Conservation (phyloP, 2,329 filamentous ascomycete genomes). For the Aspergillus terreus region DNA sequence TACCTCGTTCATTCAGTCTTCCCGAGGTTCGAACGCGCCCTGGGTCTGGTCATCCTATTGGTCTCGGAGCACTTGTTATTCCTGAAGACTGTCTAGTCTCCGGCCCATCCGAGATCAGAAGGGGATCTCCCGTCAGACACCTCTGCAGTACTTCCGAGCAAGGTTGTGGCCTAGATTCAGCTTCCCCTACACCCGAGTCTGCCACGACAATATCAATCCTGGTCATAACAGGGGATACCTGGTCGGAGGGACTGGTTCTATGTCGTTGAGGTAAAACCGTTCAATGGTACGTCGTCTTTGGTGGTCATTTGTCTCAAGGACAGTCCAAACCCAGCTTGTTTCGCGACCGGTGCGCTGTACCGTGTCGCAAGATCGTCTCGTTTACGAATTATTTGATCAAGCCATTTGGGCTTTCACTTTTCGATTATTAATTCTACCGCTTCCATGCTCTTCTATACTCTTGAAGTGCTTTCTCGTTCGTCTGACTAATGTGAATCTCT, state of each 20-base stretch:
- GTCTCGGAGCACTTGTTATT: not conserved
- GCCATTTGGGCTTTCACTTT: not conserved
- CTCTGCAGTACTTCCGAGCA: not conserved
- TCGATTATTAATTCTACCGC: not conserved
- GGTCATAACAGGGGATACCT: not conserved
- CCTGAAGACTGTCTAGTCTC: not conserved
- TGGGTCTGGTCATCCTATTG: too few relatives aligned
- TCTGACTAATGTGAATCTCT: slow-evolving; percentile 17
- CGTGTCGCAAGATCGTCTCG: not conserved
- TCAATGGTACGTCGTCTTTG: slow-evolving; percentile 15
- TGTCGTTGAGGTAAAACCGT: slow-evolving; percentile 2
- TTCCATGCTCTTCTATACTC: not conserved
- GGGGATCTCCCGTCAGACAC: too few relatives aligned
- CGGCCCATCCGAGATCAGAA: too few relatives aligned
- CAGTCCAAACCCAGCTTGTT: not conserved
- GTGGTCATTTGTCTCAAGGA: not conserved
- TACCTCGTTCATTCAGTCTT: not conserved
- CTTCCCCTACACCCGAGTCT: not conserved
- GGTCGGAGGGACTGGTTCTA: not conserved
- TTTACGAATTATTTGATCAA: not conserved
- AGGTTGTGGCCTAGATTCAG: not conserved
- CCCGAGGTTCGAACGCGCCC: not conserved
- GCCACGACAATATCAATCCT: not conserved
- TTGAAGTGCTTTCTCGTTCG: slow-evolving; percentile 2
- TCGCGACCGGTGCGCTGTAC: not conserved